These are phyloP conservation scores for Sclerotinia subarctica DNA, from an alignment of 2,329 filamentous ascomycete genomes.

Conservation along the genomic window DNA sequence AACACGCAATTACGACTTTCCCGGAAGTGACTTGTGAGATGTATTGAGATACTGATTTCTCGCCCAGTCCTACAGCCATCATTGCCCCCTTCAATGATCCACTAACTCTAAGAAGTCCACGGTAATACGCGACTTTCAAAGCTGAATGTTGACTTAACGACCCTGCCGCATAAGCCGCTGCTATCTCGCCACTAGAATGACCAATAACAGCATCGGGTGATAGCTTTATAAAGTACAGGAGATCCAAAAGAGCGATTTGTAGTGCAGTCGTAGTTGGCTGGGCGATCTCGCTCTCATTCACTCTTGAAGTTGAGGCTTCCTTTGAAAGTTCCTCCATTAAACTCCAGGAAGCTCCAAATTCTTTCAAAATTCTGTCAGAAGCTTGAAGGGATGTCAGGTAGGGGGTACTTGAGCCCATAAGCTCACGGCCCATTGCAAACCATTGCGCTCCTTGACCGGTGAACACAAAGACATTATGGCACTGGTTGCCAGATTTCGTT, in stretches of 20 bases:
- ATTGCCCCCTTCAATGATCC: conserved; percentile 45
- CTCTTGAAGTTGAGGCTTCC: conserved; percentile 36
- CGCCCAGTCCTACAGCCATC: conserved; percentile 45
- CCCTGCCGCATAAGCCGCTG: conserved; percentile 35
- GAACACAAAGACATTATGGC: conserved; percentile 21
- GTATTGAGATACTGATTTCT: conserved; percentile 25
- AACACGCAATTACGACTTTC: conserved; percentile 34
- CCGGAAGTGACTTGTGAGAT: background rate
- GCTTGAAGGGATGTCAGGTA: no score
- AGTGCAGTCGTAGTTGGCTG: conserved; percentile 46
- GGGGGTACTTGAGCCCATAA: background rate
- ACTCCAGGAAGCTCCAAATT: conserved; percentile 33
- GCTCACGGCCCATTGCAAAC: conserved; percentile 27
- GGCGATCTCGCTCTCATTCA: conserved; percentile 41
- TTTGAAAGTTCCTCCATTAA: conserved; percentile 37
- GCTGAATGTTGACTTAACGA: conserved; percentile 26
- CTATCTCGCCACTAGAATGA: conserved; percentile 37
- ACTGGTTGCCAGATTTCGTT: no score
- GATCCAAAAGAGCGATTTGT: conserved; percentile 45
- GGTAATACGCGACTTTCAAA: conserved; percentile 33
- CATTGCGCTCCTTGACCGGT: conserved; percentile 30
- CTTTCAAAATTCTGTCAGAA: conserved; percentile 5
- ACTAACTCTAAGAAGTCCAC: conserved; percentile 36
- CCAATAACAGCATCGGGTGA: conserved; percentile 31
- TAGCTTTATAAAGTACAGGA: conserved; percentile 41